Conservation (phyloP, 768 basidiomycete genomes). For the Pisolithus microcarpus region DNA sequence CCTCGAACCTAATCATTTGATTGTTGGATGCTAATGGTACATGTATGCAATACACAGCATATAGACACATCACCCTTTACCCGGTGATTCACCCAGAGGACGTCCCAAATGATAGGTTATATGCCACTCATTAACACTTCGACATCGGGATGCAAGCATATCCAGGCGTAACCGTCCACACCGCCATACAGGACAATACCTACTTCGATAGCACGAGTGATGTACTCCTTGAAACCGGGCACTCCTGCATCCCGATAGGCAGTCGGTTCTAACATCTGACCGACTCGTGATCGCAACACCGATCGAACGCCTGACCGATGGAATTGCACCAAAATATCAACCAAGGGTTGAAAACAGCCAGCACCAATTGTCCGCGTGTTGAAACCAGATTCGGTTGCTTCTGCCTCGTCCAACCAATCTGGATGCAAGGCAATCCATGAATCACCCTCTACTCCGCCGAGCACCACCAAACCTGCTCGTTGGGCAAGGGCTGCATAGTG, state of each 20-base stretch:
- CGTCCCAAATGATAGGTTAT: not conserved
- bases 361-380: constrained; percentile 3
- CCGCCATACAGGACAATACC: constrained; percentile 39
- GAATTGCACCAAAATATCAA: constrained; percentile 27
- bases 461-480: constrained; percentile 19
- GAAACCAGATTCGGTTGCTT: not conserved
- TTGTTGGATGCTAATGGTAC: constrained; percentile 14
- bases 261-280: constrained; percentile 22
- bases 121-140: constrained; percentile 5
- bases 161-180: constrained; percentile 31
- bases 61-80: not conserved
- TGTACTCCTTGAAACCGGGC: constrained; percentile 36
- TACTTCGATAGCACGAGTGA: constrained; percentile 29
- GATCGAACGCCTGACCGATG: constrained; percentile 25
- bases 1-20: constrained; percentile 26
- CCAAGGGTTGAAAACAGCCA: constrained; percentile 22
- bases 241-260: constrained; percentile 37
- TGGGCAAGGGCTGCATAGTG: constrained; percentile 24
- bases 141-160: constrained; percentile 21
- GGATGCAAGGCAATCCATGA: constrained; percentile 26
- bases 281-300: constrained; percentile 35
- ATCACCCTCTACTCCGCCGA: constrained; percentile 8
- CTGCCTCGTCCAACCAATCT: constrained; percentile 11
- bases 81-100: no score
- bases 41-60: not conserved